Percentiles rank a stretch among this genome's conserved stretches.
phyloP scores from a whole-genome alignment of 176 grass and related monocot genomes.

The Ensete glaucum region DNA sequence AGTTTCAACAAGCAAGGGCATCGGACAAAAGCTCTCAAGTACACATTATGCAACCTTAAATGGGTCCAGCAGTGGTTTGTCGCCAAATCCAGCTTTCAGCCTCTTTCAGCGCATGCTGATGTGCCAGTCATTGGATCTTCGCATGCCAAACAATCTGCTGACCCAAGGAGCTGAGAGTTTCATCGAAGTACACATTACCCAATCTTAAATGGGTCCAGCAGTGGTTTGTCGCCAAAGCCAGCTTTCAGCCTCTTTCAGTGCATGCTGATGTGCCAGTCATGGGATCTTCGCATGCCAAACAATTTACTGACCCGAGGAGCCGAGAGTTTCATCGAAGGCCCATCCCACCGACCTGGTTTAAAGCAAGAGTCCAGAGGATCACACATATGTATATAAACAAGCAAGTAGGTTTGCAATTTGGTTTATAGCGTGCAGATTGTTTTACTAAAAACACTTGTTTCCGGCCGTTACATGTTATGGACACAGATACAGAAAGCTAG shows the following conservation, averaged over 20 bases:
- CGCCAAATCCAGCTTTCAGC: slow-evolving; percentile 67
- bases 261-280: slow-evolving; percentile 15
- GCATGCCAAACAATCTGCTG: neutral
- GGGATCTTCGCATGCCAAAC: neutral
- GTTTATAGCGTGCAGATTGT: neutral
- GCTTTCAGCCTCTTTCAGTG: slow-evolving; percentile 44
- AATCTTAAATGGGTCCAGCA: slow-evolving; percentile 93
- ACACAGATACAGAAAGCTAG: too few relatives aligned
- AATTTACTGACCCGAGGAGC: neutral
- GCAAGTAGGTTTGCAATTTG: neutral
- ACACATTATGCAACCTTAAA: slow-evolving; percentile 90
- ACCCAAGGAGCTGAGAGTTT: neutral
- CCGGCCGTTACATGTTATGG: too few relatives aligned
- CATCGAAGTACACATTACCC: slow-evolving; percentile 66
- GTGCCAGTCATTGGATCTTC: neutral
- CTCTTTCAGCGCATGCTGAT: slow-evolving; percentile 28
- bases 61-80: slow-evolving; percentile 96
- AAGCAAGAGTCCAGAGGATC: neutral
- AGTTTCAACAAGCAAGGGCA: slow-evolving; percentile 86
- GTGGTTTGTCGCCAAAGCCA: slow-evolving; percentile 85
- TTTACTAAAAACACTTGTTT: too few relatives aligned
- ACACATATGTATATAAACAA: neutral
- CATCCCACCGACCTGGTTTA: neutral
- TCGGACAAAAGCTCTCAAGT: slow-evolving; percentile 88
- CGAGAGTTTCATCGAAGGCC: neutral